These are phyloP conservation scores for Pyrenochaeta sp. DNA, from an alignment of 2,329 filamentous ascomycete genomes.

Conservation along the genomic window DNA sequence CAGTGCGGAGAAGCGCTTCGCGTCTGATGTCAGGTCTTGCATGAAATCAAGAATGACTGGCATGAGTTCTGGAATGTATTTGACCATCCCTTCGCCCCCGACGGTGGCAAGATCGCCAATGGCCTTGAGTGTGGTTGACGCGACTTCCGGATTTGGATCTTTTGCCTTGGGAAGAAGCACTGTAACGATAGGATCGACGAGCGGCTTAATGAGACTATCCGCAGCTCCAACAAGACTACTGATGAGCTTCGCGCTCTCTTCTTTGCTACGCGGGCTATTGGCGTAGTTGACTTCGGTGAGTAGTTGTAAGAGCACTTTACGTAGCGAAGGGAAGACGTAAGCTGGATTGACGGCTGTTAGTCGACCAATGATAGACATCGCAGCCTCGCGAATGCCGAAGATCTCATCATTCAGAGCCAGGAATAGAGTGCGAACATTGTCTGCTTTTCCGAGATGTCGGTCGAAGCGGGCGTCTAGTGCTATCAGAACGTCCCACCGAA, in stretches of 20 bases:
- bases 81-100: constrained; percentile 90
- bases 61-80: constrained; percentile 92
- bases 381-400: constrained; percentile 90
- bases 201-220: constrained; percentile 91
- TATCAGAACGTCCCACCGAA: constrained; percentile 85
- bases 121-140: constrained; percentile 92
- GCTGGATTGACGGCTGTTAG: constrained; percentile 91
- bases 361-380: constrained; percentile 95
- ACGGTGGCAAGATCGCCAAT: constrained; percentile 94
- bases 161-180: constrained; percentile 92
- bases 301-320: constrained; percentile 95
- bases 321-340: constrained; percentile 94
- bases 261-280: constrained; percentile 91
- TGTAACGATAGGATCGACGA: constrained; percentile 94
- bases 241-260: constrained; percentile 92
- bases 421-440: constrained; percentile 95
- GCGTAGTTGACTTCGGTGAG: constrained; percentile 96
- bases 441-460: constrained; percentile 93
- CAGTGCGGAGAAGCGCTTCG: constrained; percentile 89
- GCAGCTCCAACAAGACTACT: constrained; percentile 93
- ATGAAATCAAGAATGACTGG: constrained; percentile 92
- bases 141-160: constrained; percentile 85
- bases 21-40: constrained; percentile 89
- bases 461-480: constrained; percentile 95
- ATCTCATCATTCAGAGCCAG: constrained; percentile 95